Conservation (phyloP, 148 eudicot species). For the Limonium bicolor region DNA sequence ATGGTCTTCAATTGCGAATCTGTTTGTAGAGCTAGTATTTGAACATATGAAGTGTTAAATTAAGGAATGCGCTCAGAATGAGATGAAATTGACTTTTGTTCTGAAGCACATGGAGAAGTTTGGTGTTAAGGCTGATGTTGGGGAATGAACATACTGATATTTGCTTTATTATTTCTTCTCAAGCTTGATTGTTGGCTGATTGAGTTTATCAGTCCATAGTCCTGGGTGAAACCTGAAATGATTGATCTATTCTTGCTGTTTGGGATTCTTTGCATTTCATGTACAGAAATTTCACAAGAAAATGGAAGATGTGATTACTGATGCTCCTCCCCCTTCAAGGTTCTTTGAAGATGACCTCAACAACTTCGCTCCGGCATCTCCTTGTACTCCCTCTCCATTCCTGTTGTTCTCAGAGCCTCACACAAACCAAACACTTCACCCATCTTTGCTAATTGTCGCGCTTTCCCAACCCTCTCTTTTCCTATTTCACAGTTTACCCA, state of each 20-base stretch:
- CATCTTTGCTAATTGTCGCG: constrained; percentile 78
- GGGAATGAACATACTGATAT: no score
- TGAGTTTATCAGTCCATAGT: not conserved
- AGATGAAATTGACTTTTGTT: no score
- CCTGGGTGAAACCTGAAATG: not conserved
- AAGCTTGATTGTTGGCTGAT: not conserved
- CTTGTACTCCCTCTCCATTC: constrained; percentile 55
- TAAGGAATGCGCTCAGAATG: no score
- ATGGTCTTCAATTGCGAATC: no score
- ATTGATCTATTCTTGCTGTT: not conserved
- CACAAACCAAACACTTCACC: constrained; percentile 10
- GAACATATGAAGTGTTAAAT: no score
- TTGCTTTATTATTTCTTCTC: not conserved
- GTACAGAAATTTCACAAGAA: constrained; percentile 4
- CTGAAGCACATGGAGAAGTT: no score
- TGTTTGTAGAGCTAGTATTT: no score
- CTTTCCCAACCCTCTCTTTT: constrained; percentile 65
- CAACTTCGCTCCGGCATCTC: constrained; percentile 62
- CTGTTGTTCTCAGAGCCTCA: constrained; percentile 37
- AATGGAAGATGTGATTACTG: constrained; percentile 94
- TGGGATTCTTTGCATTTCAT: not conserved
- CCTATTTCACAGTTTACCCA: constrained; percentile 12
- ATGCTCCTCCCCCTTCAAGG: constrained; percentile 87
- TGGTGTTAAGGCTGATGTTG: no score
- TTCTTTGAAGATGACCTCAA: constrained; percentile 83